phyloP scores from a whole-genome alignment of 2,329 filamentous ascomycete genomes.

The Talaromyces amestolkiae region DNA sequence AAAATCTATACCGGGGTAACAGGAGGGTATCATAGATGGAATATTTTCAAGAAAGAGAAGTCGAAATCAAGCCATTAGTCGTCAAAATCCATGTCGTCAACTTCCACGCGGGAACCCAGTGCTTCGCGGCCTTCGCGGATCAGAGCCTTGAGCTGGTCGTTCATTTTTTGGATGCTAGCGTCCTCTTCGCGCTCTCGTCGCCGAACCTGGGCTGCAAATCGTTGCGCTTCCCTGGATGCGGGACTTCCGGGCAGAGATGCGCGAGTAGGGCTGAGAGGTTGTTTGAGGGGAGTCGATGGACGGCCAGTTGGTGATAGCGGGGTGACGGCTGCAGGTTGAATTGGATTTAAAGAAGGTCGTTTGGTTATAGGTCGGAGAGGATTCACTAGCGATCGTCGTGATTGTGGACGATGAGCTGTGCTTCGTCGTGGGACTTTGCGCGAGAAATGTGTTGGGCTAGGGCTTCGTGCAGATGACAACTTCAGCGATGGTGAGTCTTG shows the following conservation, averaged over 20 bases:
- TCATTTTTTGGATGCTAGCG: constrained; percentile 74
- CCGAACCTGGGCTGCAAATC: constrained; percentile 67
- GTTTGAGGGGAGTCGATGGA: constrained; percentile 27
- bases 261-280: constrained; percentile 25
- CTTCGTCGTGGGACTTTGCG: constrained; percentile 27
- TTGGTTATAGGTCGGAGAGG: constrained; percentile 26
- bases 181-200: constrained; percentile 77
- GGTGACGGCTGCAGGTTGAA: background rate
- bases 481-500: constrained; percentile 24
- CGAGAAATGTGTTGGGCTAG: constrained; percentile 23
- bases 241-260: constrained; percentile 30
- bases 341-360: constrained; percentile 22
- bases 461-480: constrained; percentile 17
- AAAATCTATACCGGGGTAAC: background rate
- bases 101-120: constrained; percentile 69
- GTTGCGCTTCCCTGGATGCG: constrained; percentile 62
- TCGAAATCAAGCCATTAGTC: constrained; percentile 21
- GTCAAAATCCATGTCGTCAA: constrained; percentile 49
- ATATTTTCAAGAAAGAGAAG: background rate
- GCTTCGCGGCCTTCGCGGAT: constrained; percentile 86
- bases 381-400: constrained; percentile 27
- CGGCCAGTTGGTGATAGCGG: constrained; percentile 23
- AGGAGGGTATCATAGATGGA: background rate
- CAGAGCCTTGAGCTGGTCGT: constrained; percentile 76
- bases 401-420: constrained; percentile 25